phyloP scores from a whole-genome alignment of 1,139 yeast genomes.

The Meyerozyma athensensis region DNA sequence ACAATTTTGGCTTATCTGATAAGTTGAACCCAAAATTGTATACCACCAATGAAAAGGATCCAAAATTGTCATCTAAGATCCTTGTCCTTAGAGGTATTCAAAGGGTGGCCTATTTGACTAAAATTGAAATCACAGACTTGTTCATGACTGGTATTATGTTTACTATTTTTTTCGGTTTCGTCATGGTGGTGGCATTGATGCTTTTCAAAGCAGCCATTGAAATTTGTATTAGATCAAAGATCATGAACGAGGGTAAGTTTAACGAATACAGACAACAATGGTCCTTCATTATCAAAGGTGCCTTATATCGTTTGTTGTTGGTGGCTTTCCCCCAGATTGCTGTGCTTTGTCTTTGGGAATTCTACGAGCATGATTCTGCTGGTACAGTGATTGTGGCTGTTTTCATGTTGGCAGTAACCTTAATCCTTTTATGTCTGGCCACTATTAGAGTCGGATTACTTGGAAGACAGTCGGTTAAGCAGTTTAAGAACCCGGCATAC shows the following conservation, averaged over 20 bases:
- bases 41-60: constrained; percentile 68
- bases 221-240: constrained; percentile 55
- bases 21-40: constrained; percentile 50
- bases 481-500: constrained; percentile 90
- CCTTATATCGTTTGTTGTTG: constrained; percentile 73
- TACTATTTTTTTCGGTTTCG: constrained; percentile 73
- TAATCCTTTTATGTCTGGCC: constrained; percentile 67
- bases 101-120: constrained; percentile 81
- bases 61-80: constrained; percentile 53
- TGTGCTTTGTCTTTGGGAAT: constrained; percentile 84
- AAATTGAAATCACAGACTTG: constrained; percentile 78
- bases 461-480: constrained; percentile 66
- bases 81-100: constrained; percentile 85
- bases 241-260: constrained; percentile 63
- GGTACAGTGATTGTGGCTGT: constrained; percentile 80
- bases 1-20: constrained; percentile 45
- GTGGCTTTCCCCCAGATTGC: constrained; percentile 85
- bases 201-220: constrained; percentile 75
- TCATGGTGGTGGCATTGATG: constrained; percentile 59
- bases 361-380: constrained; percentile 75
- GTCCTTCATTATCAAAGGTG: constrained; percentile 80
- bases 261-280: constrained; percentile 76
- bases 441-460: constrained; percentile 62
- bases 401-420: constrained; percentile 52
- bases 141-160: constrained; percentile 86